phyloP scores from a whole-genome alignment of 768 basidiomycete genomes.

The Nidularia sp. region DNA sequence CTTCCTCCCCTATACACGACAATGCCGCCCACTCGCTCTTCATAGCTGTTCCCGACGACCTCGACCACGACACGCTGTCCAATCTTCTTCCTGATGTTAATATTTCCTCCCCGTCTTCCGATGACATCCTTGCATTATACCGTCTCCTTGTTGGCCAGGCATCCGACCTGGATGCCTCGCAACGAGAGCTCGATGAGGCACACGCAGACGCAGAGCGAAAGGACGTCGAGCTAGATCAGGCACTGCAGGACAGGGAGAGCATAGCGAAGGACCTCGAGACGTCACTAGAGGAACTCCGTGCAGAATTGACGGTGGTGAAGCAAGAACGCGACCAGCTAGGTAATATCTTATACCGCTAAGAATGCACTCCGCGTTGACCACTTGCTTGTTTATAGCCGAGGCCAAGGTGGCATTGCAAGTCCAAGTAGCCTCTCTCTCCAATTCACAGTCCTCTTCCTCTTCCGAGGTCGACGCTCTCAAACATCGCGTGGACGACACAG shows the following conservation, averaged over 20 bases:
- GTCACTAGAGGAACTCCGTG: slow-evolving; percentile 45
- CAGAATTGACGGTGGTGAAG: slow-evolving; percentile 53
- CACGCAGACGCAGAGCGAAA: slow-evolving; percentile 66
- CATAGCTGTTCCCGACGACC: slow-evolving; percentile 59
- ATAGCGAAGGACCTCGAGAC: slow-evolving; percentile 52
- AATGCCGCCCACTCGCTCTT: slow-evolving; percentile 31
- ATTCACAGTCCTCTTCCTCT: slow-evolving; percentile 58
- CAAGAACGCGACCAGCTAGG: slow-evolving; percentile 65
- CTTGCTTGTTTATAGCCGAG: slow-evolving; percentile 10
- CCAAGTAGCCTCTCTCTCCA: slow-evolving; percentile 53
- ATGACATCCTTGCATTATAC: slow-evolving; percentile 61
- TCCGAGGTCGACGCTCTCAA: slow-evolving; percentile 56
- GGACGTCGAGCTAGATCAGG: slow-evolving; percentile 83
- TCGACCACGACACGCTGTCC: slow-evolving; percentile 59
- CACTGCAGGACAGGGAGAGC: slow-evolving; percentile 73
- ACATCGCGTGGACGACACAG: slow-evolving; percentile 65
- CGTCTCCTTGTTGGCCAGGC: slow-evolving; percentile 55
- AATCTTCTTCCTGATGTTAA: slow-evolving; percentile 59
- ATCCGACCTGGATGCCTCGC: slow-evolving; percentile 47
- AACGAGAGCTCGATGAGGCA: slow-evolving; percentile 66
- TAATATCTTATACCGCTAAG: slow-evolving; percentile 24
- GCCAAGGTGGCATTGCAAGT: slow-evolving; percentile 45
- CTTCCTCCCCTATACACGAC: not conserved
- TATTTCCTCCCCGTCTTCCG: slow-evolving; percentile 51
- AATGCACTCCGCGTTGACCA: not conserved